Conservation (phyloP, 148 eudicot species). For the Polygonum maritimum region DNA sequence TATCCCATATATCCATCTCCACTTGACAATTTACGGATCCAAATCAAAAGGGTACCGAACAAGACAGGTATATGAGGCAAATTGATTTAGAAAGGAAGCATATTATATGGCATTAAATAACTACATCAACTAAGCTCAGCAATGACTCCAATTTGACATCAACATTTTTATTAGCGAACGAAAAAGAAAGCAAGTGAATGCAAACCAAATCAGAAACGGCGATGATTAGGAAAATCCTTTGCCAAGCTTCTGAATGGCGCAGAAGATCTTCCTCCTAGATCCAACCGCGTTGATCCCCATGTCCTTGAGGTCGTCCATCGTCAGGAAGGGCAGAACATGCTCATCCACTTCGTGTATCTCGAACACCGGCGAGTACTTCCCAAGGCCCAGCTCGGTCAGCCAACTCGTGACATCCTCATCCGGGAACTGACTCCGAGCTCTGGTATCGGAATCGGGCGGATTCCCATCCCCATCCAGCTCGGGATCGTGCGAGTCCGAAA, state of each 20-base stretch:
- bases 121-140: not conserved
- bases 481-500: not conserved
- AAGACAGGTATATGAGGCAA: not conserved
- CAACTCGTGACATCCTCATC: conserved; percentile 42
- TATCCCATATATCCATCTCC: not conserved
- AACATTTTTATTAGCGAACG: not conserved
- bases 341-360: conserved; percentile 82
- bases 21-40: not conserved
- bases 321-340: conserved; percentile 54
- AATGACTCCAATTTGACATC: not conserved
- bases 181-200: not conserved
- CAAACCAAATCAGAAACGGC: not conserved
- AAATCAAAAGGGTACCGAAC: not conserved
- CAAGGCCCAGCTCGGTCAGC: conserved; percentile 47
- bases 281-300: conserved; percentile 81
- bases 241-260: conserved; percentile 48
- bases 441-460: not conserved
- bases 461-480: not conserved
- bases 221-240: conserved; percentile 24
- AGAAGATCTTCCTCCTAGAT: conserved; percentile 48
- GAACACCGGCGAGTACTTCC: conserved; percentile 48
- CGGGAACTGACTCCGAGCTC: not conserved
- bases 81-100: not conserved
- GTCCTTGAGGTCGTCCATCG: conserved; percentile 69
- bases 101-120: not conserved